These are phyloP conservation scores for Laguncularia racemosa DNA, from an alignment of 345 rosid genomes.

Conservation along the genomic window DNA sequence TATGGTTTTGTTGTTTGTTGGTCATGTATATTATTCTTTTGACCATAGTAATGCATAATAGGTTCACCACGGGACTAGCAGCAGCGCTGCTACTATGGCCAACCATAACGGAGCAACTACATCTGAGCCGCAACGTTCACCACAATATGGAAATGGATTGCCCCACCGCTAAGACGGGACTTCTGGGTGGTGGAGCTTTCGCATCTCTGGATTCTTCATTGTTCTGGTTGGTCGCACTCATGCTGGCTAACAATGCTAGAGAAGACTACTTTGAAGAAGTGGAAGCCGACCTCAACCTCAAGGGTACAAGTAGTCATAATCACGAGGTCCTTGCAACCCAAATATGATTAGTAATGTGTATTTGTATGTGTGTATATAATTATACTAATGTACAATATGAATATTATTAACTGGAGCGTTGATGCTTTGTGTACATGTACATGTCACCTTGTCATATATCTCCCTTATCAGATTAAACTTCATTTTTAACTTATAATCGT, in stretches of 20 bases:
- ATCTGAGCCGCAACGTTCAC: conserved; percentile 53
- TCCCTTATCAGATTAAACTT: no score
- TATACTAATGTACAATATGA: no score
- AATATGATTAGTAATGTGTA: no score
- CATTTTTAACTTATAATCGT: no score
- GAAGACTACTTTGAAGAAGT: conserved; percentile 73
- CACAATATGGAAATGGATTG: conserved; percentile 36
- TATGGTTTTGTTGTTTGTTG: no score
- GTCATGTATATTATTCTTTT: no score
- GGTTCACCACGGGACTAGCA: conserved; percentile 58
- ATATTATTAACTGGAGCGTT: no score
- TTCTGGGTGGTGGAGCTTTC: conserved; percentile 80
- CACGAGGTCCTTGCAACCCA: no score
- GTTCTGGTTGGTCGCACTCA: conserved; percentile 71
- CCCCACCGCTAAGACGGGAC: conserved; percentile 81
- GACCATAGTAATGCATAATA: no score
- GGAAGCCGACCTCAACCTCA: conserved; percentile 15
- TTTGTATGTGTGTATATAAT: no score
- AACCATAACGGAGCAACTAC: conserved; percentile 69
- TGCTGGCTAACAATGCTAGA: conserved; percentile 74
- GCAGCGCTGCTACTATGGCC: conserved; percentile 59
- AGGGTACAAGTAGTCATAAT: not conserved
- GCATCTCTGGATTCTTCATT: conserved; percentile 68
- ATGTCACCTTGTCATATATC: no score
- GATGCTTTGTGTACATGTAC: no score